Evolutionary conservation across 441 rosid genomes (phyloP).

Genomic region (Adansonia gregorii): DNA sequence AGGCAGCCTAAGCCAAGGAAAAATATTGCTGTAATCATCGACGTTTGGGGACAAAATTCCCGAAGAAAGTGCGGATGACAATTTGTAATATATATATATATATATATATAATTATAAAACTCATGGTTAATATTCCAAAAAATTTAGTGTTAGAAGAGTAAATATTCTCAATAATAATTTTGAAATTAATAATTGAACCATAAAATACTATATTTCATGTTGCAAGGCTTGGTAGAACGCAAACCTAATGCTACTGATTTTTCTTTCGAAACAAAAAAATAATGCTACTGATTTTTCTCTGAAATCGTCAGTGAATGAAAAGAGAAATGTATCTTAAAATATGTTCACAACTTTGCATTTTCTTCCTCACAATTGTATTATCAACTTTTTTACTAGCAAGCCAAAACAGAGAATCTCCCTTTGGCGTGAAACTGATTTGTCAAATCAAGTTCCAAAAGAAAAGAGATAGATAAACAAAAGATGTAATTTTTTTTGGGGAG

Average conservation of each 20-base stretch:
- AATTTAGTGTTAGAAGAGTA: background rate
- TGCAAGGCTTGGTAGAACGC: no score
- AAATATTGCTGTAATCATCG: background rate
- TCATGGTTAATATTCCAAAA: background rate
- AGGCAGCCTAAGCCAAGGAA: conserved; percentile 25
- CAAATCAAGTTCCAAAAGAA: background rate
- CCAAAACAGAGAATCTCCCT: background rate
- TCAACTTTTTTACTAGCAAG: background rate
- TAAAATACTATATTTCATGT: no score
- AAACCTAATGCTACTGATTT: no score
- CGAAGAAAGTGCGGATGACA: conserved; percentile 1
- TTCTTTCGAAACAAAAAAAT: no score
- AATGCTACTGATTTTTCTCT: no score
- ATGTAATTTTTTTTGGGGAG: no score
- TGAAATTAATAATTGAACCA: no score
- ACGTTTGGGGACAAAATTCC: background rate
- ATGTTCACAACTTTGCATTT: background rate
- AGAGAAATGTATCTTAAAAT: no score
- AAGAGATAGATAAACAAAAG: background rate
- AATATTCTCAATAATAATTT: no score
- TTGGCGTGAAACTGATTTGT: background rate
- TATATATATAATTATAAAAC: background rate
- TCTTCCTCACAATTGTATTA: background rate
- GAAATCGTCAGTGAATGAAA: no score
- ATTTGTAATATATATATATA: background rate